Evolutionary conservation across 352 stramenopile species (phyloP), one percentile per base, ranked within the genome.

Genomic region (Phytophthora vignae): DNA sequence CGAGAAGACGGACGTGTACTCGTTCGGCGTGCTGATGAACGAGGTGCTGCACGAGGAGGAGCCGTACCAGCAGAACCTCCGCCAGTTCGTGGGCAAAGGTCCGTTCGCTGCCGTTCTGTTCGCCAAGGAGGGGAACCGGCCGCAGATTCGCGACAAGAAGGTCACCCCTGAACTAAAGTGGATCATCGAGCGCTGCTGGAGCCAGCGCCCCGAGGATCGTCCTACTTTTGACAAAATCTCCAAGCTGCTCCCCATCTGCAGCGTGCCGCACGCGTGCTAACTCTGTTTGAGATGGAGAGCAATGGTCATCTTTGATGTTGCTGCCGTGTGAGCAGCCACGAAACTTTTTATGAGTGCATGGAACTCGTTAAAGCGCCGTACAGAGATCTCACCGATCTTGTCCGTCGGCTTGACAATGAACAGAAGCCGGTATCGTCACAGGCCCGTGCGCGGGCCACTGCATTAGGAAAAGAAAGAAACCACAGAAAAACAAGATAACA

Each of bases 41-140:
- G 77, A 83, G 60, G 25, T 81, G 25, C 70, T 83, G 17, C 73
- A 81, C n/a, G 77, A 83, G 52, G 76, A 83, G 65, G 77, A 83
- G 54, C 77, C 77, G 66, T 81, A 79, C 60, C 60, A 70, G 25
- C 73, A 79, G 63, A 74, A 77, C 25, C 17, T 83, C 29, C 64
- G 71, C 33, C 56, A 80, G 33, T 80, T 80, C 44, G 69, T 80
- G 4, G 73, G 73, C 31, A 80, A 80, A n/a, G 73, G 73, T 60
- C 73, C 73, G 21, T 77, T 71, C 44, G 69, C 73, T 2, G 69
- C 69, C 7, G 73, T 71, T 4, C 25, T 80, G 63, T 76, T 71
- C 12, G 73, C 73, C 4, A 77, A 80, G 60, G 64, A 66, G 6
- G 73, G 73, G 10, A 67, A 77, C 11, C 73, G 69, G 1, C 73